These are phyloP conservation scores for Toxoplasma gondii DNA, from an alignment of 169 alveolate species.

Conservation along the genomic window DNA sequence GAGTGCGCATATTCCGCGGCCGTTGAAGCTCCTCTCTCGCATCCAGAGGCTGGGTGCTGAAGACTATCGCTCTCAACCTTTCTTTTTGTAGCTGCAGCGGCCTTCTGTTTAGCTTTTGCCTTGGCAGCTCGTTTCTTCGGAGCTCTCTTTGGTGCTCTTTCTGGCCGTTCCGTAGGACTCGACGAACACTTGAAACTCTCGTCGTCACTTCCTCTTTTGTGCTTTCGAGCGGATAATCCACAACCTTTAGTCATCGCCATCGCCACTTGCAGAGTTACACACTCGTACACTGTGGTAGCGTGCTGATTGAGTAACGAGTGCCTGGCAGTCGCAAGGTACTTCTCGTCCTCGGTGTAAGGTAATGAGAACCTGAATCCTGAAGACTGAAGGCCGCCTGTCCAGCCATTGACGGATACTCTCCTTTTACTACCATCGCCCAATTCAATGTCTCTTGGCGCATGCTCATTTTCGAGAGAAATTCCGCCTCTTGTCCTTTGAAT, in stretches of 20 bases:
- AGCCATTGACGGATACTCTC: background rate
- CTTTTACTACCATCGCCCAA: background rate
- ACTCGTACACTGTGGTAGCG: conserved; percentile 30
- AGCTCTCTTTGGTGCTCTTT: background rate
- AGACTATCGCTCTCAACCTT: conserved; percentile 17
- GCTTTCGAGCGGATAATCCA: background rate
- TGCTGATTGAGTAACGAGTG: conserved; percentile 32
- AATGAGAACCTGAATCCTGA: conserved; percentile 15
- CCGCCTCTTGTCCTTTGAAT: background rate
- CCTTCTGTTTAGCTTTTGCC: background rate
- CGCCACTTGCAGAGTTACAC: conserved; percentile 38
- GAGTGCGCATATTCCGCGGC: background rate
- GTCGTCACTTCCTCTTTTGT: background rate
- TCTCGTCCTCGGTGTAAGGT: conserved; percentile 1
- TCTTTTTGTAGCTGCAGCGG: conserved; percentile 46
- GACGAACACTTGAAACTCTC: background rate
- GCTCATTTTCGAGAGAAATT: too few species aligned
- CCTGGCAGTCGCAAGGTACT: background rate
- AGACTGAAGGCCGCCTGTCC: background rate
- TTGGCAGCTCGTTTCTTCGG: background rate
- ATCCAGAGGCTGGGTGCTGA: conserved; percentile 39
- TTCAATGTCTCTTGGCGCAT: background rate
- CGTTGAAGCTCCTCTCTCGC: conserved; percentile 47
- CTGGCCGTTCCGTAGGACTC: background rate
- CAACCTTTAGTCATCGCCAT: conserved; percentile 15